phyloP scores from a whole-genome alignment of 495 filamentous ascomycete species.

The Xylaria cubensis region DNA sequence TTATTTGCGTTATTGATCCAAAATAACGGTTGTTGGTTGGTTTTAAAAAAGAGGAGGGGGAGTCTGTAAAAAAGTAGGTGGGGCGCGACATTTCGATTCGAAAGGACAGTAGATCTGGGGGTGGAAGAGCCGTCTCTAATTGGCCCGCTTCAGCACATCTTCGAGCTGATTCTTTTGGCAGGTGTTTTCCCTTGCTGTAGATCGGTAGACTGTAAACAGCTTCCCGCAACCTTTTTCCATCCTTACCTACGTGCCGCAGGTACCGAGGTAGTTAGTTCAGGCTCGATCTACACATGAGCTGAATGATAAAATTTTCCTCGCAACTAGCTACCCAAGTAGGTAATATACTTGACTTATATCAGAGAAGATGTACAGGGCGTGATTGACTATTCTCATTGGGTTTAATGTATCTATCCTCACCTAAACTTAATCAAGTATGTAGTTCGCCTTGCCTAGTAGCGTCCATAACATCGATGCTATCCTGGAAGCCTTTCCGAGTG shows the following conservation, averaged over 20 bases:
- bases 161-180: not conserved
- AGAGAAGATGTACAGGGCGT: not conserved
- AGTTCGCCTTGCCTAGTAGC: not conserved
- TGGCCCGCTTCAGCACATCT: constrained; percentile 7
- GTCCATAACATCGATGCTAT: not conserved
- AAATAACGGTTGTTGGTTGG: too few species aligned
- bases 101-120: constrained; percentile 18
- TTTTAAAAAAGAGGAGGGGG: too few species aligned
- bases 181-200: not conserved
- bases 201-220: not conserved
- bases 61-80: too few species aligned
- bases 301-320: not conserved
- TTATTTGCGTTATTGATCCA: too few species aligned
- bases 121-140: constrained; percentile 4
- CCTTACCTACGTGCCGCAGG: not conserved
- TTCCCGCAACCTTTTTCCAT: not conserved
- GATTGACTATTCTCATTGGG: not conserved
- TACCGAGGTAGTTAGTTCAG: not conserved
- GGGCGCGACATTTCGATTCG: too few species aligned
- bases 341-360: not conserved
- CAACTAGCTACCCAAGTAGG: too few species aligned
- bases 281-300: not conserved
- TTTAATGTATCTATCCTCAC: not conserved
- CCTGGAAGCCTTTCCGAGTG: not conserved
- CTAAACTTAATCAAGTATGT: constrained; percentile 4